A percentile compares a stretch with the other conserved stretches of the same genome.
phyloP scores from a whole-genome alignment of 805 yeast species.

The Teunomyces cretensis region DNA sequence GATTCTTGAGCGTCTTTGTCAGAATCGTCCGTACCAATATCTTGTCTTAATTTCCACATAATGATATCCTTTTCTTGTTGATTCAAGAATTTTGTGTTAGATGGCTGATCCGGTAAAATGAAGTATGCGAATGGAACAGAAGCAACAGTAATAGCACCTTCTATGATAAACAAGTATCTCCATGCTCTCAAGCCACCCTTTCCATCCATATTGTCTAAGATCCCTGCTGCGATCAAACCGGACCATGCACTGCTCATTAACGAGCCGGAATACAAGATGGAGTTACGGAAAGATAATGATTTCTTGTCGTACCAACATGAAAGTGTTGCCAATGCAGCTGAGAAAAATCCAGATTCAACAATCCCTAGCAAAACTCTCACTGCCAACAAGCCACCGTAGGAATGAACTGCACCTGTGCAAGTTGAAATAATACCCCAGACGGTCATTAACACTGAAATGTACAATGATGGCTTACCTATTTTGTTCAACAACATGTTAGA shows the following conservation, averaged over 20 bases:
- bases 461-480: constrained; percentile 50
- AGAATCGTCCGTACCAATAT: constrained; percentile 41
- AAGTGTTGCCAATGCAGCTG: constrained; percentile 47
- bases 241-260: constrained; percentile 53
- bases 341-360: constrained; percentile 48
- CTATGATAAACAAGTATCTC: constrained; percentile 58
- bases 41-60: constrained; percentile 40
- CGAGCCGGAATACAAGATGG: constrained; percentile 52
- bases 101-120: constrained; percentile 54
- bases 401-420: constrained; percentile 47
- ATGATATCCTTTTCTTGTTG: constrained; percentile 46
- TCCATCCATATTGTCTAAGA: constrained; percentile 44
- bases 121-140: constrained; percentile 45
- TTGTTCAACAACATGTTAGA: constrained; percentile 47
- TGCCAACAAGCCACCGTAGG: constrained; percentile 44
- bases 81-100: constrained; percentile 45
- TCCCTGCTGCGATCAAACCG: constrained; percentile 56
- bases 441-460: constrained; percentile 49
- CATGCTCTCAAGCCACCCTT: constrained; percentile 44
- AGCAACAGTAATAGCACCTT: constrained; percentile 53
- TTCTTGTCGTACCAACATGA: constrained; percentile 57
- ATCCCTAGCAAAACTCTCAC: constrained; percentile 49
- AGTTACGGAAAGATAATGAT: constrained; percentile 50
- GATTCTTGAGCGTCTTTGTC: constrained; percentile 36
- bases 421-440: constrained; percentile 51